Base-by-base conservation (phyloP, 257 asterid species). In the Fraxinus pennsylvanica region DNA sequence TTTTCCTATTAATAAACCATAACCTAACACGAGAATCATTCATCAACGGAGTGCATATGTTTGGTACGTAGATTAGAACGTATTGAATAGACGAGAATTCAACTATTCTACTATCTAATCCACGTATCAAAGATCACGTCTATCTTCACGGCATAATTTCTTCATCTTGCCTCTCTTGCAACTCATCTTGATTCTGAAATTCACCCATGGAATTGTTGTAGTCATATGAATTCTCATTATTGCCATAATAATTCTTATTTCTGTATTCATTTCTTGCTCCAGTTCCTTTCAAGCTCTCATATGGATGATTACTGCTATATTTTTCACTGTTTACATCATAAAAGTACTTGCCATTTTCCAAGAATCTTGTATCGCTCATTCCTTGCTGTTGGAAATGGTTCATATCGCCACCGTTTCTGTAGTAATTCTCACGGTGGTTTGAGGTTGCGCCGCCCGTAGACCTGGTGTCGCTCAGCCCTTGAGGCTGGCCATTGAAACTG, bases 321-420 rank as follows among this genome's bases (percentile, higher is more conserved):
- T 66, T 91, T 19, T 81, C 96, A 2, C 83, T 41, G 29, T 73
- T 84, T 0, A 90, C 9, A 21, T 94, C 87, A 63, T 90, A 86
- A 27, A 41, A 89, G 38, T 88, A 94, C 79, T 85, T 92, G 5
- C 98, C 98, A 27, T 88, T 85, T 17, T 85, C 97, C 82, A 92
- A 10, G 38, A 70, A 75, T 32, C 98, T 88, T 1, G 98, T 94
- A 38, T 94, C 98, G 61, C 98, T 94, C 97, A 94, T 87, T 35
- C 98, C 98, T 25, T 90, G 91, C 25, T 85, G 87, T 81, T 85
- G 89, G 61, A 78, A 77, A 1, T 81, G 79, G 85, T 83, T 80
- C 2, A 73, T 50, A 19, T 72, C 41, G 17, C 82, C 88, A 5
- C 81, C 85, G 57, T 70, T 71, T 80, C 72, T 75, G 78, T 66